These are phyloP conservation scores for Dissoconium aciculare DNA, from an alignment of 2,329 filamentous ascomycete genomes.

Conservation along the genomic window DNA sequence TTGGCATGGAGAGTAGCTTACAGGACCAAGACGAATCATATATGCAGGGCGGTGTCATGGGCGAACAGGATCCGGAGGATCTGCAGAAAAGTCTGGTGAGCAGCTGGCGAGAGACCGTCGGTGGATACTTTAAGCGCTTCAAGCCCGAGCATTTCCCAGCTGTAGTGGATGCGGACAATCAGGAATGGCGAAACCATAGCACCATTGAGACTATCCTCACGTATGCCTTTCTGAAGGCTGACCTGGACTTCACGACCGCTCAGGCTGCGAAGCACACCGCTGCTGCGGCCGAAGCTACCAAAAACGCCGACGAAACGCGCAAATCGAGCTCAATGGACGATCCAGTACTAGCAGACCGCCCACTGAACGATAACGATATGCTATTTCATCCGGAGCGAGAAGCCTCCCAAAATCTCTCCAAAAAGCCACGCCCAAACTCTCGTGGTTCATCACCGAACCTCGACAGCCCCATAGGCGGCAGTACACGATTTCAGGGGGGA, in stretches of 20 bases:
- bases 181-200: slow-evolving; percentile 28
- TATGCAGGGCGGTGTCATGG: slow-evolving; percentile 30
- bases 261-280: slow-evolving; percentile 58
- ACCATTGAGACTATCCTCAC: slow-evolving; percentile 66
- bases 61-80: slow-evolving; percentile 47
- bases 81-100: slow-evolving; percentile 58
- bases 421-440: slow-evolving; percentile 25
- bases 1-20: slow-evolving; percentile 65
- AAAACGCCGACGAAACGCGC: slow-evolving; percentile 5
- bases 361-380: slow-evolving; percentile 73
- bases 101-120: slow-evolving; percentile 70
- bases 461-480: slow-evolving; percentile 53
- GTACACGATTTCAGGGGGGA: slow-evolving; percentile 72
- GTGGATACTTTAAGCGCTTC: slow-evolving; percentile 89
- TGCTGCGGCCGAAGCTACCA: slow-evolving; percentile 7
- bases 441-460: slow-evolving; percentile 35
- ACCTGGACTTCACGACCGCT: slow-evolving; percentile 83
- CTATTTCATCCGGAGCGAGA: slow-evolving; percentile 47
- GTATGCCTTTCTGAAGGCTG: slow-evolving; percentile 85
- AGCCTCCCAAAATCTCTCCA: slow-evolving; percentile 23
- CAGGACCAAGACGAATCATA: slow-evolving; percentile 28
- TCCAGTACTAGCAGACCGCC: slow-evolving; percentile 53
- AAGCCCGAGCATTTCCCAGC: slow-evolving; percentile 55
- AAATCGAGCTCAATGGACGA: slow-evolving; percentile 30
- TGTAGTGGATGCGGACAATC: slow-evolving; percentile 6